These are phyloP conservation scores for Fusarium illudens DNA, from an alignment of 2,329 filamentous ascomycete species.

Conservation along the genomic window DNA sequence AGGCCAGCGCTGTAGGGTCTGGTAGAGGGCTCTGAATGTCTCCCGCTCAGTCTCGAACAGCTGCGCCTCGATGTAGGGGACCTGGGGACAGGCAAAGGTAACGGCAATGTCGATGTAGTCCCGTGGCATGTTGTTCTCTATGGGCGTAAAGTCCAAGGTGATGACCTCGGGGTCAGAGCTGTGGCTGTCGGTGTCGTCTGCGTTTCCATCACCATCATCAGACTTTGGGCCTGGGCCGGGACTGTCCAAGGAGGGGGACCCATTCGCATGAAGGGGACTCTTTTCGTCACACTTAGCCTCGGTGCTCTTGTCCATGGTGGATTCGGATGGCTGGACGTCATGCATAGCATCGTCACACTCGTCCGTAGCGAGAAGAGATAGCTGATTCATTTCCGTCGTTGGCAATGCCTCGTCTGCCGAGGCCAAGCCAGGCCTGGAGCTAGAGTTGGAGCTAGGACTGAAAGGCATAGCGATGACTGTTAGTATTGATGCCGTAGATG, in stretches of 20 bases:
- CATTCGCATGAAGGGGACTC: background rate
- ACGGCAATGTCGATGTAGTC: conserved; percentile 31
- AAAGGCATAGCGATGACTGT: background rate
- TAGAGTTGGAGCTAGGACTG: background rate
- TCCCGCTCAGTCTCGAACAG: background rate
- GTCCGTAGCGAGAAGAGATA: background rate
- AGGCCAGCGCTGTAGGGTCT: conserved; percentile 22
- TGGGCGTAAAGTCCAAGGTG: conserved; percentile 19
- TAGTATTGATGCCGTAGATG: background rate
- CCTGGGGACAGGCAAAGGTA: background rate
- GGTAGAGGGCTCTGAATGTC: background rate
- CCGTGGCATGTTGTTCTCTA: conserved; percentile 25
- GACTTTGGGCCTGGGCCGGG: background rate
- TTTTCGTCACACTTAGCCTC: background rate
- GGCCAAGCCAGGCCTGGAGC: background rate
- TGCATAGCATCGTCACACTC: background rate
- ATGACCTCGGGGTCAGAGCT: background rate
- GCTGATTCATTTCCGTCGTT: background rate
- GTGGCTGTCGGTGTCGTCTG: background rate
- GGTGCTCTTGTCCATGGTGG: background rate
- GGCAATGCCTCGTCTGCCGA: background rate
- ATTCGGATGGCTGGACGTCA: background rate
- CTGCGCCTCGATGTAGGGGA: background rate
- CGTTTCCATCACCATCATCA: background rate
- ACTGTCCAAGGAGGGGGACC: background rate